Base-by-base conservation (phyloP, 805 yeast species). In the Wickerhamiella bombiphila region DNA sequence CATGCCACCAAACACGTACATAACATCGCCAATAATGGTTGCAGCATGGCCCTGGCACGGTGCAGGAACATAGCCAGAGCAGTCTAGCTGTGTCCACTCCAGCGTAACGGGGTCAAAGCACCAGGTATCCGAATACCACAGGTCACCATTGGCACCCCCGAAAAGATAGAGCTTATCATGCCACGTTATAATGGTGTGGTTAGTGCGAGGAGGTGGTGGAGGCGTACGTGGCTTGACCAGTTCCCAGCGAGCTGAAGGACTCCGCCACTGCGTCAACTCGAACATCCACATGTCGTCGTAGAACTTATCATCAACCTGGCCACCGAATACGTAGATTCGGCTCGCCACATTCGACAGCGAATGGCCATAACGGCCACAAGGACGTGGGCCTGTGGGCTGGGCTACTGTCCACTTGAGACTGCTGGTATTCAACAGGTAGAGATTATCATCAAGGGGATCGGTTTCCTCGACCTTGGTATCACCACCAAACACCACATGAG, bases 401-500 rank as follows among this genome's bases (percentile, higher is more conserved):
- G 94, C 82, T 9, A 75, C 69, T 0, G 86, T 76, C 88, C 91
- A 80, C 49, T 76, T 75, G 44, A 72, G 64, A 1, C 86, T 73
- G 35, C 77, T 74, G 43, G 80, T 77, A 57, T 80, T 80, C 63
- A 91, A 79, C 50, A 91, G 68, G 57, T 91, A 91, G 42, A 91
- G 64, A 54, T 80, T 82, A 59, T 88, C 86, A 59, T 91, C 99
- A 46, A 93, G 76, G 40, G 72, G 74, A 52, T 79, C 83, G 25
- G 85, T 77, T 17, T 56, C 58, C 28, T 54, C 59, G 36, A 75
- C 79, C 47, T 70, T 70, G 1, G 97, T 91, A 55, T 91, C 98
- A 51, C 99, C 99, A 25, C 97, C 98, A 59, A 82, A 88, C 11
- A 91, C 73, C 32, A 91, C 85, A 52, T 78, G 91, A 1, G 97